Evolutionary conservation across 768 basidiomycete genomes (phyloP), one percentile per base, ranked within the genome.

Genomic region (Pleurotus tuoliensis): DNA sequence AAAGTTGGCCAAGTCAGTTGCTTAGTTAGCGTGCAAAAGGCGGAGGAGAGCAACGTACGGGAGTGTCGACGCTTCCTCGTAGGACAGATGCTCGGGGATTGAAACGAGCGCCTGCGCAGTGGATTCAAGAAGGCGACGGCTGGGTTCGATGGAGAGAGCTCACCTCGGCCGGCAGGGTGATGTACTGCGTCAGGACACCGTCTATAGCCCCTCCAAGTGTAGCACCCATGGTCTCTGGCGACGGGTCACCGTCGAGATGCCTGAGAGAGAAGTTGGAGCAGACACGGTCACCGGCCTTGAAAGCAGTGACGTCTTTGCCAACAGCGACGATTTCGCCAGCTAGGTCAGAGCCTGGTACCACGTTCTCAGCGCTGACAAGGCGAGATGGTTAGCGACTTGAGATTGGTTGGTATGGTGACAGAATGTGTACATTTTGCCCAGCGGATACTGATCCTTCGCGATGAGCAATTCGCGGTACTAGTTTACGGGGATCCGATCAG

Each of bases 51-150:
- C 6, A 67, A 34, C 77, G 25, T 63, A 86, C 73, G 84, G 82
- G 5, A 89, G 70, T 20, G 84, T 84, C 0, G 86, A 82, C 0
- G 79, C 87, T 64, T 90, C 82, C 58, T 82, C 81, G 61, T 81
- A 85, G 2, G 76, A 78, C 16, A 88, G 73, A 64, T 86, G 79
- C n/a, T 76, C 67, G 0, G 88, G 82, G 58, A 86, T 71, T 40
- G 63, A 58, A 34, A 87, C 76, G 40, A 87, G 68, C 0, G 75
- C 72, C 80, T 82, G 30, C 7, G 9, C 3, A 2, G 8, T 34
- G 30, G 8, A 50, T 6, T 7, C 18, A 22, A 5, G 34, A 40
- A 44, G 11, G 4, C 30, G 9, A 22, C 5, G 3, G 49, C 2
- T 20, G 12, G 11, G 6, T 2, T 16, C 22, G 15, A 11, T 15